Base-by-base conservation (phyloP, 164 flowering plant species). In the Hamamelis virginiana region DNA sequence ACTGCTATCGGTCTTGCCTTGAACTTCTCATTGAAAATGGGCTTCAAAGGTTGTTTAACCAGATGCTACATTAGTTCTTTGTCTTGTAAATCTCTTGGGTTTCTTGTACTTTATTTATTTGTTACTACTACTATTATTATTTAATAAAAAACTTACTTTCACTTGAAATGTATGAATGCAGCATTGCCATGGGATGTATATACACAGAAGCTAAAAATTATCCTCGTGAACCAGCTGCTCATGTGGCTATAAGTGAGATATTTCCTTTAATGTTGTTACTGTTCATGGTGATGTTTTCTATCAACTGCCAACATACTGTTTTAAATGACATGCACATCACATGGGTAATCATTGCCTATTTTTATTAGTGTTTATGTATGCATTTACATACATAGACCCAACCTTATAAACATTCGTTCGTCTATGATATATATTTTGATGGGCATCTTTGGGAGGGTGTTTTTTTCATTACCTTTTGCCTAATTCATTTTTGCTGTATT, bases 171-270 rank as follows among this genome's bases (percentile, higher is more conserved):
- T 26, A 45, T 75, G 16, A 65, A 21, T 86, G 89, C 92, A 96
- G 99, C 82, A 93, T 96, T 86, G 97, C 99, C 10, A 80, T 86
- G 82, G 97, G 95, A 26, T 96, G 99, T 76, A 89, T 96, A 75
- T 96, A 96, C 73, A 91, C 97, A 23, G 98, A 96, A 75, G 80
- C 97, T 15, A 93, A 93, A 76, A 93, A 89, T 77, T 96, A 93
- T 81, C 99, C 99, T 27, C 98, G 98, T 69, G 99, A 96, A 72
- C 99, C 98, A 41, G 99, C 98, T 75, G 99, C 99, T 46, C 98
- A 93, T 84, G 98, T 96, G 48, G 98, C 99, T 55, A 96, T 96
- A 77, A 88, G 99, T 96, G 69, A 90, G 96, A 72, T 70, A 69
- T 48, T 75, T 55, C 53, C 45, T n/a, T 63, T n/a, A 59, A 9